Conservation (phyloP, 345 rosid species). For the Laguncularia racemosa region DNA sequence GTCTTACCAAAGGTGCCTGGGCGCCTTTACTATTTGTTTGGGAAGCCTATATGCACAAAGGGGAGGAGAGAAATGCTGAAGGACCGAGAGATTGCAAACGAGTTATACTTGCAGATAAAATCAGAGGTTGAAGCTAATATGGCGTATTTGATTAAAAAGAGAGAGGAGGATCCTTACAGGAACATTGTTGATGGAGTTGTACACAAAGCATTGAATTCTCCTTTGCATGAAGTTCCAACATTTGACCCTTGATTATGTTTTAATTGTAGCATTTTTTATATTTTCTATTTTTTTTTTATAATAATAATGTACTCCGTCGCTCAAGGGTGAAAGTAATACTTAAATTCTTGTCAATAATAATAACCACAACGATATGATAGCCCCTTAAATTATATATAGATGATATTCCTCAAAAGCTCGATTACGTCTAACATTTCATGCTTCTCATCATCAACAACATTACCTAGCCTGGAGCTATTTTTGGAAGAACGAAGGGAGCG, state of each 20-base stretch:
- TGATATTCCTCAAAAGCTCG: no score
- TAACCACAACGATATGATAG: no score
- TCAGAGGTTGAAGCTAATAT: constrained; percentile 53
- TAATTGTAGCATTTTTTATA: no score
- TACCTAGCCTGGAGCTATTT: no score
- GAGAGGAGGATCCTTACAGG: constrained; percentile 61
- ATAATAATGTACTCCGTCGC: no score
- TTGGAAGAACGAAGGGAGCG: no score
- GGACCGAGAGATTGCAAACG: constrained; percentile 36
- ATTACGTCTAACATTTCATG: no score
- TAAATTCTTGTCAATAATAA: no score
- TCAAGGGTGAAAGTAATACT: no score
- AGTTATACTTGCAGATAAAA: constrained; percentile 42
- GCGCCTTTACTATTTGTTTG: constrained; percentile 39
- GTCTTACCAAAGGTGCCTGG: constrained; percentile 42
- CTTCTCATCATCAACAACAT: no score
- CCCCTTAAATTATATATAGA: no score
- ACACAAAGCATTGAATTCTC: constrained; percentile 36
- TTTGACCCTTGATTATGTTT: constrained; percentile 33
- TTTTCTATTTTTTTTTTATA: no score
- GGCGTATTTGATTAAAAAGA: constrained; percentile 42
- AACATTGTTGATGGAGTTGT: constrained; percentile 30
- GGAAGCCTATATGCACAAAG: constrained; percentile 42
- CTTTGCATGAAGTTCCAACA: constrained; percentile 40
- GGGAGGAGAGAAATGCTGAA: constrained; percentile 40